These are phyloP conservation scores for Melanogaster broomeanus DNA, from an alignment of 768 basidiomycete genomes.

Conservation along the genomic window DNA sequence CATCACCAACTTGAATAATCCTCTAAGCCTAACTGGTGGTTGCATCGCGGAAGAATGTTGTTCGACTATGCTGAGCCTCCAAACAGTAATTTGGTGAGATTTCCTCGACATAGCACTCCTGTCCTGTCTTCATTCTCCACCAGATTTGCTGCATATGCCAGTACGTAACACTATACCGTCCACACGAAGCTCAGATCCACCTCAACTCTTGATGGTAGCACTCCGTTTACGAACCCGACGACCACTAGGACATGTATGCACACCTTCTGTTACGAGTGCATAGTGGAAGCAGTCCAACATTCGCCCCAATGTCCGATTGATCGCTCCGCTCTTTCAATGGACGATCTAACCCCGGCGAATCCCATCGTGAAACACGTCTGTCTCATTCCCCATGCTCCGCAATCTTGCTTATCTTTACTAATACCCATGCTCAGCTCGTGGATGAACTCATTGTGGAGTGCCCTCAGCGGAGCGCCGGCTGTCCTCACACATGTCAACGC, in stretches of 20 bases:
- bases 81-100: slow-evolving; percentile 67
- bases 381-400: slow-evolving; percentile 8
- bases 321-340: slow-evolving; percentile 60
- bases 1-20: no score
- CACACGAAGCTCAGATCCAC: slow-evolving; percentile 8
- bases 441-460: slow-evolving; percentile 82
- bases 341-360: slow-evolving; percentile 65
- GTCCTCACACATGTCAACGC: slow-evolving; percentile 63
- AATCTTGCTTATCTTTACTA: slow-evolving; percentile 6
- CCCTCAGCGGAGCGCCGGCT: slow-evolving; percentile 58
- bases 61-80: slow-evolving; percentile 59
- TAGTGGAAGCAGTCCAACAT: slow-evolving; percentile 65
- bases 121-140: slow-evolving; percentile 3
- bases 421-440: slow-evolving; percentile 55
- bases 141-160: slow-evolving; percentile 81
- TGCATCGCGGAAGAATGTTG: slow-evolving; percentile 18
- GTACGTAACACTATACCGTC: slow-evolving; percentile 35
- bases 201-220: slow-evolving; percentile 35
- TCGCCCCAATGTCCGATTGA: slow-evolving; percentile 84
- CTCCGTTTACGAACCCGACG: slow-evolving; percentile 75
- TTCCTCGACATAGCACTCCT: background rate
- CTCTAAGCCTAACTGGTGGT: background rate
- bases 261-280: slow-evolving; percentile 87
- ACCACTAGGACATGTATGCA: slow-evolving; percentile 78
- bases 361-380: slow-evolving; percentile 66